Evolutionary conservation across 2,329 filamentous ascomycete genomes (phyloP).

Genomic region (Teratosphaeria epicoccoides): DNA sequence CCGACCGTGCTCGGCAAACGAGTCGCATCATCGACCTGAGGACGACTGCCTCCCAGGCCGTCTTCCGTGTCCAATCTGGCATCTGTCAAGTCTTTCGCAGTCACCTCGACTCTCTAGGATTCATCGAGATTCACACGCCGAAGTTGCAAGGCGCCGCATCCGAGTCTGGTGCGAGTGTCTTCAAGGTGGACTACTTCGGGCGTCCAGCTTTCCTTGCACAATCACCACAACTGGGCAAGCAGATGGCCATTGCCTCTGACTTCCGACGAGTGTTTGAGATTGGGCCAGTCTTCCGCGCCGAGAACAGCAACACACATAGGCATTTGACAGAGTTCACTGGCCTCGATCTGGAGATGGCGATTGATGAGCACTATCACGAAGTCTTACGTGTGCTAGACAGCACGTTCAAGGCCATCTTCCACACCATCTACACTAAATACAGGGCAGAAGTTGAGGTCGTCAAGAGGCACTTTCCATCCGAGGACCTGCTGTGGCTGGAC

Average conservation of each 20-base stretch:
- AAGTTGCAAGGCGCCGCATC: conserved; percentile 85
- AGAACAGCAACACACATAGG: conserved; percentile 91
- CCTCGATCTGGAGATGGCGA: conserved; percentile 84
- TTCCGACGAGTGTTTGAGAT: conserved; percentile 85
- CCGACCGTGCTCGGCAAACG: conserved; percentile 61
- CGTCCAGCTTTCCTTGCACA: conserved; percentile 80
- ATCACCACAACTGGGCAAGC: conserved; percentile 84
- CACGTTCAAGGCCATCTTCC: conserved; percentile 70
- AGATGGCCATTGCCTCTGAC: conserved; percentile 83
- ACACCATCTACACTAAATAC: conserved; percentile 57
- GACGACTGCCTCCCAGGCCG: conserved; percentile 74
- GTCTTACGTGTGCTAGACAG: conserved; percentile 68
- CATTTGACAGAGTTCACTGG: conserved; percentile 93
- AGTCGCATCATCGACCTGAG: conserved; percentile 77
- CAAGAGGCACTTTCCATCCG: conserved; percentile 74
- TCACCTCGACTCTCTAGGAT: conserved; percentile 62
- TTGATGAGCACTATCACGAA: conserved; percentile 82
- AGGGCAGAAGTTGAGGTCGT: conserved; percentile 65
- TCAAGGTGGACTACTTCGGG: conserved; percentile 85
- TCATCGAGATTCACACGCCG: conserved; percentile 88
- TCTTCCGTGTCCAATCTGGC: conserved; percentile 77
- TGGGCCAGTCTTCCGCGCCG: conserved; percentile 81
- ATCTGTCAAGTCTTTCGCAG: conserved; percentile 71
- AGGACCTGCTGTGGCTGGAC: conserved; percentile 78
- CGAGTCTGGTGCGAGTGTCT: conserved; percentile 83